Percentiles rank a stretch among this genome's conserved stretches.
phyloP scores from a whole-genome alignment of 192 early-diverging fungal genomes.

The Umbelopsis sp. region DNA sequence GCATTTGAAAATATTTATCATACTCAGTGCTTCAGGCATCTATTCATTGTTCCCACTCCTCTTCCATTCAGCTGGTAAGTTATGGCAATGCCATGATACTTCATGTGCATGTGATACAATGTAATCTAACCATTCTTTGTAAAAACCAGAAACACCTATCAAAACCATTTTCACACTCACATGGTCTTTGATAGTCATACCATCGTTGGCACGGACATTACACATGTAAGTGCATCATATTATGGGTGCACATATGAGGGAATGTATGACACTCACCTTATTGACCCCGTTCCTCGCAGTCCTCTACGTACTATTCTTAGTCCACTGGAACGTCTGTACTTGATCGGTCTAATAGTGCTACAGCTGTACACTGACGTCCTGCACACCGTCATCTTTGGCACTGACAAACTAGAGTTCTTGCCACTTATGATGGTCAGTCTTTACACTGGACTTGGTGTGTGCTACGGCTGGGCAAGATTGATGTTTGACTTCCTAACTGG shows the following conservation, averaged over 20 bases:
- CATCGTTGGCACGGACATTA: conserved; percentile 22
- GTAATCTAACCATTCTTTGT: conserved; percentile 14
- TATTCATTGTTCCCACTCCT: conserved; percentile 74
- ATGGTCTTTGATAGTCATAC: conserved; percentile 33
- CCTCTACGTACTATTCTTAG: conserved; percentile 19
- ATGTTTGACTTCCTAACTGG: conserved; percentile 35
- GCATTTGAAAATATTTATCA: conserved; percentile 60
- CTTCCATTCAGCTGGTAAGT: conserved; percentile 63
- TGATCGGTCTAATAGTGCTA: conserved; percentile 47
- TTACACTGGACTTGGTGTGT: conserved; percentile 74
- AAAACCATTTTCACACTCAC: conserved; percentile 27
- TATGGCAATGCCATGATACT: conserved; percentile 3
- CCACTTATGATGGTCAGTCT: conserved; percentile 81
- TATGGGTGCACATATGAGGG: neutral
- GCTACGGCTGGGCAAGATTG: conserved; percentile 69
- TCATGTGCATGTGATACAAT: neutral
- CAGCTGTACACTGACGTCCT: conserved; percentile 57
- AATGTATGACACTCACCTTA: neutral
- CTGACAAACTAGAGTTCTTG: conserved; percentile 68
- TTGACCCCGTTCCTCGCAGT: neutral
- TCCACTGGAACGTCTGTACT: conserved; percentile 54
- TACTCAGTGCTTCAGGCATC: conserved; percentile 62
- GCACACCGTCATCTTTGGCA: conserved; percentile 54
- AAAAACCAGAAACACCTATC: conserved; percentile 37
- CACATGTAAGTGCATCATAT: conserved; percentile 26